A percentile compares a stretch with the other conserved stretches of the same genome.
phyloP scores from a whole-genome alignment of 2,329 filamentous ascomycete species.

The Trichoderma sp. region DNA sequence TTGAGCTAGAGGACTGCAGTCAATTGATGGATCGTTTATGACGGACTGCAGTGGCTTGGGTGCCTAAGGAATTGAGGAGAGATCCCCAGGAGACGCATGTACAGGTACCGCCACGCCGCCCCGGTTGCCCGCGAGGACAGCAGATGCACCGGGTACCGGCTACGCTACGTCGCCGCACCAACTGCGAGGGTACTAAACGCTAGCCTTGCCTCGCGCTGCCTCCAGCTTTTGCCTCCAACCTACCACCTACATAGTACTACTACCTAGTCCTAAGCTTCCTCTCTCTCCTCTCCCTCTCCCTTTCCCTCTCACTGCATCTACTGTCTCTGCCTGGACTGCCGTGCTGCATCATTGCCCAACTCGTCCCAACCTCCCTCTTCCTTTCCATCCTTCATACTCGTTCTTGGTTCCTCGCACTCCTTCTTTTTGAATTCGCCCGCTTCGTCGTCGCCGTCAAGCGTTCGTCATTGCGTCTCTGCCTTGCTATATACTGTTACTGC shows the following conservation, averaged over 20 bases:
- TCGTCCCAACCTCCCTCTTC: neutral
- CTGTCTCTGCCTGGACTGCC: conserved; percentile 6
- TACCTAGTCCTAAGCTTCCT: no score
- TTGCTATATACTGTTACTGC: no score
- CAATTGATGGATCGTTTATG: neutral
- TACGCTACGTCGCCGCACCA: neutral
- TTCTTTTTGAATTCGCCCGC: neutral
- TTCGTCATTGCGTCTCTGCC: neutral
- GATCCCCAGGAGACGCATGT: neutral
- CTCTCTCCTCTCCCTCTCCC: neutral
- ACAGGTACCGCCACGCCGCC: neutral
- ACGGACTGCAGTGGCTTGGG: neutral
- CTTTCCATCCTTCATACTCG: neutral
- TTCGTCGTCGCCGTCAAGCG: neutral
- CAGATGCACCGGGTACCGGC: neutral
- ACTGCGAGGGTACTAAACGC: neutral
- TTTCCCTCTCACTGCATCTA: conserved; percentile 3
- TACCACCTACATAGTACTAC: no score
- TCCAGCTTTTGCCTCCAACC: neutral
- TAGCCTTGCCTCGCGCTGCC: neutral
- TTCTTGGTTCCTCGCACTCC: neutral
- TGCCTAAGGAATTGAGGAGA: no score
- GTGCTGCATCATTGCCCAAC: neutral
- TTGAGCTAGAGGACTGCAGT: neutral
- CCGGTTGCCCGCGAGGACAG: no score